Conservation (phyloP, 2,329 filamentous ascomycete genomes). For the Hymenotorrendiella dingleyae region DNA sequence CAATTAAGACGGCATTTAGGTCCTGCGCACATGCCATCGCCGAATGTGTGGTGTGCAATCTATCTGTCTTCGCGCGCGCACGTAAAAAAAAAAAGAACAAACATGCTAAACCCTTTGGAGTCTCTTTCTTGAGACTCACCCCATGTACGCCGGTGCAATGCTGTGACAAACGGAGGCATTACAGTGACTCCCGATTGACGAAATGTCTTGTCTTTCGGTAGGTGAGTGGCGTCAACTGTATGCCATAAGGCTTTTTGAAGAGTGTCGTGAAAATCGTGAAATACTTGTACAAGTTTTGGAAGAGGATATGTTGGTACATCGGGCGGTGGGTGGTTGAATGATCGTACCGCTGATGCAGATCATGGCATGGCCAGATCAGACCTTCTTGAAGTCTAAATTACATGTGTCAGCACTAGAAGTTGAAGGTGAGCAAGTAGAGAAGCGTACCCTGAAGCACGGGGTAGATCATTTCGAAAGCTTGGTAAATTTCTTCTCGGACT, state of each 20-base stretch:
- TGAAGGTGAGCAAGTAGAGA: neutral
- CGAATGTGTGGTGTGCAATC: conserved; percentile 28
- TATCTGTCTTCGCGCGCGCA: conserved; percentile 25
- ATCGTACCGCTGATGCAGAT: conserved; percentile 28
- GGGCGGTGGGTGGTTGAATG: conserved; percentile 17
- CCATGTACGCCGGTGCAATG: conserved; percentile 30
- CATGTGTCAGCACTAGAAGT: conserved; percentile 9
- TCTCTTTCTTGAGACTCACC: conserved; percentile 16
- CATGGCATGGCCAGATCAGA: conserved; percentile 25
- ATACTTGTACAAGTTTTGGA: conserved; percentile 30
- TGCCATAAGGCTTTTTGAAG: conserved; percentile 24
- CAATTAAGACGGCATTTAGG: conserved; percentile 38
- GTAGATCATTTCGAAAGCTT: conserved; percentile 96
- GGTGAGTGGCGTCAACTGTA: conserved; percentile 12
- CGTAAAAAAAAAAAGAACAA: conserved; percentile 14
- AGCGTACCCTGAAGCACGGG: conserved; percentile 79
- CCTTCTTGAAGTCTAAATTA: conserved; percentile 32
- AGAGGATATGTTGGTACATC: conserved; percentile 28
- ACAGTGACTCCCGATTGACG: conserved; percentile 23
- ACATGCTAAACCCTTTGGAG: conserved; percentile 27
- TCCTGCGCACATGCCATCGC: conserved; percentile 38
- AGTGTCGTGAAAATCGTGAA: conserved; percentile 29
- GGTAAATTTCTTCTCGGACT: conserved; percentile 96
- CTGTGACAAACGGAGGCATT: conserved; percentile 19
- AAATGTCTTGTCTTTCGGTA: conserved; percentile 16